A percentile compares a stretch with the other conserved stretches of the same genome.
These are phyloP conservation scores for Zygotorulaspora florentina DNA, from an alignment of 805 yeast species.

Conservation along the genomic window DNA sequence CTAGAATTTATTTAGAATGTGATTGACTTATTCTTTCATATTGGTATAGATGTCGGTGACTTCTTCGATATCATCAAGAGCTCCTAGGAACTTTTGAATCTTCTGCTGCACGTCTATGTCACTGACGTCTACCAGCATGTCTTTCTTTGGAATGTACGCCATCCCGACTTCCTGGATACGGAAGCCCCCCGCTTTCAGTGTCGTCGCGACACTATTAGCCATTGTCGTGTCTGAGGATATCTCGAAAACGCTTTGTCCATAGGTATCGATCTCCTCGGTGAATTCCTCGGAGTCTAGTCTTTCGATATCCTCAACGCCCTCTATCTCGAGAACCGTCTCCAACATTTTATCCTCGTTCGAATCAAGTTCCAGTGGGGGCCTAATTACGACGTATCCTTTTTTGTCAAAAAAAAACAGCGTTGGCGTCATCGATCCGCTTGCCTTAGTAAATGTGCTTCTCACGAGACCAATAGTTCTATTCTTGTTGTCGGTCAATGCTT, in stretches of 20 bases:
- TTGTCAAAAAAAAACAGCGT: conserved; percentile 72
- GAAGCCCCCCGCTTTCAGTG: conserved; percentile 47
- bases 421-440: conserved; percentile 68
- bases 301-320: conserved; percentile 75
- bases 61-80: conserved; percentile 77
- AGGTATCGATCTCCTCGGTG: conserved; percentile 16
- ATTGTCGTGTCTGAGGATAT: conserved; percentile 62
- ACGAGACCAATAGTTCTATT: conserved; percentile 74
- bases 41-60: conserved; percentile 77
- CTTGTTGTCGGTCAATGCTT: conserved; percentile 85
- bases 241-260: conserved; percentile 34
- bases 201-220: conserved; percentile 57
- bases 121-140: conserved; percentile 50
- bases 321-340: conserved; percentile 66
- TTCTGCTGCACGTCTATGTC: conserved; percentile 49
- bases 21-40: conserved; percentile 13
- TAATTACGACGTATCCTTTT: conserved; percentile 66
- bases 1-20: not conserved
- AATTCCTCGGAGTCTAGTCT: conserved; percentile 37
- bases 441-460: conserved; percentile 68
- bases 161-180: conserved; percentile 68
- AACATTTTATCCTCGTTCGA: conserved; percentile 54
- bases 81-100: conserved; percentile 53
- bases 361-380: conserved; percentile 34
- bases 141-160: conserved; percentile 60